Evolutionary conservation across 2,329 filamentous ascomycete species (phyloP).

Genomic region (Rhexocercosporidium sp.): DNA sequence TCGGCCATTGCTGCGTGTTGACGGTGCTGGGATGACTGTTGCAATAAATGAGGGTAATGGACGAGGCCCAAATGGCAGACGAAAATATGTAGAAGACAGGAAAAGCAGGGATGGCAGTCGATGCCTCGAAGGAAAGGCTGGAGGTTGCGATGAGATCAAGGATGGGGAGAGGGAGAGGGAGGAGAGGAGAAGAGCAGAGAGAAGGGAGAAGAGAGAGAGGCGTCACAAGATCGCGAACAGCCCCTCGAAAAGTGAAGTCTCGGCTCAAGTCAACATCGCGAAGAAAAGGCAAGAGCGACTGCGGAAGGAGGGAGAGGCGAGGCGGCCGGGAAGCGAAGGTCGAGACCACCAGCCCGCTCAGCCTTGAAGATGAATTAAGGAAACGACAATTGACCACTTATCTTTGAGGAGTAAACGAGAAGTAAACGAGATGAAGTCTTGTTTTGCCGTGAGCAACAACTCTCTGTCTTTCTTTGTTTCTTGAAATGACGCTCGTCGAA

Average conservation of each 20-base stretch:
- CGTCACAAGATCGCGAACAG: neutral
- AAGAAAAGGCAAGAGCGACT: neutral
- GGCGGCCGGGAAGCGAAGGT: conserved; percentile 11
- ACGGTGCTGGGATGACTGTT: neutral
- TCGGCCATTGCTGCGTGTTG: neutral
- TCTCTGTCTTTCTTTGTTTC: neutral
- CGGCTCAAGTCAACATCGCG: neutral
- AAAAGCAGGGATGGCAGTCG: neutral
- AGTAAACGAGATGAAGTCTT: neutral
- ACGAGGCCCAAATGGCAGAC: neutral
- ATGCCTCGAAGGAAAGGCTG: neutral
- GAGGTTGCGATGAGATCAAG: neutral
- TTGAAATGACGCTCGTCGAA: neutral
- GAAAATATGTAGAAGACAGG: neutral
- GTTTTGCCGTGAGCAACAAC: neutral
- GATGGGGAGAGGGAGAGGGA: neutral
- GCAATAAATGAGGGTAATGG: neutral
- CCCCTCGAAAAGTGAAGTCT: neutral
- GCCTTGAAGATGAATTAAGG: neutral
- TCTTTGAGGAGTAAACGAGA: neutral
- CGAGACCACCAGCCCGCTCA: neutral
- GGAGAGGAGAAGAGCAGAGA: neutral
- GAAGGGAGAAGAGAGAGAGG: neutral
- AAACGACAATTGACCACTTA: too few relatives aligned
- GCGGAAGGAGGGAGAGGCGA: too few relatives aligned